These are phyloP conservation scores for Leucosporidium creatinivorum DNA, from an alignment of 768 basidiomycete species.

Conservation along the genomic window DNA sequence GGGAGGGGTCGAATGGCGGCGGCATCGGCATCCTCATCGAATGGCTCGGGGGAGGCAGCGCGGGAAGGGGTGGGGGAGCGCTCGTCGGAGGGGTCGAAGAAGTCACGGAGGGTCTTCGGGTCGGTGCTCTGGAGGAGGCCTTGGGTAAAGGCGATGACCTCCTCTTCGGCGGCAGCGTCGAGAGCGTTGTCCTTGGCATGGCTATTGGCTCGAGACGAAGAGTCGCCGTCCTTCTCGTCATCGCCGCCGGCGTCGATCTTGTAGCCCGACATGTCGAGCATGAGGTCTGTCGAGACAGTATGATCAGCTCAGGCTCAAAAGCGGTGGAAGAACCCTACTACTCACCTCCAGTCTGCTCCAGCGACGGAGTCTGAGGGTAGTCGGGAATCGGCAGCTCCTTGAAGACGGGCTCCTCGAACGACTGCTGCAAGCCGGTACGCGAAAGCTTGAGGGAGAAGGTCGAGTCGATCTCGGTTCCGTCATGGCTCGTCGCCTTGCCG, in stretches of 20 bases:
- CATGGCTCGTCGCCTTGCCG: background rate
- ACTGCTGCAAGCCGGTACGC: background rate
- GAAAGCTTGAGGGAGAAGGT: constrained; percentile 7
- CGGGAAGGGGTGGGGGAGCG: background rate
- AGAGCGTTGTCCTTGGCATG: background rate
- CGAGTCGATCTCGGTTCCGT: background rate
- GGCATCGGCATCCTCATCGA: background rate
- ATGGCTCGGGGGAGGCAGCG: constrained; percentile 6
- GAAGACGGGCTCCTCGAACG: too few species aligned
- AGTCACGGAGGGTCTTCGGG: constrained; percentile 24
- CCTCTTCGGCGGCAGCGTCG: constrained; percentile 24
- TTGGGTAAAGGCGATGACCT: constrained; percentile 32
- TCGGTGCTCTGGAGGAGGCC: constrained; percentile 30
- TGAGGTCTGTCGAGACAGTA: constrained; percentile 52
- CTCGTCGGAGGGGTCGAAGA: constrained; percentile 20
- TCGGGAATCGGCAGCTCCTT: too few species aligned
- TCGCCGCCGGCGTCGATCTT: constrained; percentile 46
- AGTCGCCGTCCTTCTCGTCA: background rate
- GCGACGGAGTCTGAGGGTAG: background rate
- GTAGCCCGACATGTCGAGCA: constrained; percentile 77
- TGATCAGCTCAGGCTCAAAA: background rate
- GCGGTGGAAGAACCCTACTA: background rate
- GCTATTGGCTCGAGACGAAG: too few species aligned
- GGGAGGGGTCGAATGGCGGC: background rate
- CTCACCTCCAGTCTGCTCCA: constrained; percentile 21